Base-by-base conservation (phyloP, 345 rosid species). In the Excoecaria agallocha region DNA sequence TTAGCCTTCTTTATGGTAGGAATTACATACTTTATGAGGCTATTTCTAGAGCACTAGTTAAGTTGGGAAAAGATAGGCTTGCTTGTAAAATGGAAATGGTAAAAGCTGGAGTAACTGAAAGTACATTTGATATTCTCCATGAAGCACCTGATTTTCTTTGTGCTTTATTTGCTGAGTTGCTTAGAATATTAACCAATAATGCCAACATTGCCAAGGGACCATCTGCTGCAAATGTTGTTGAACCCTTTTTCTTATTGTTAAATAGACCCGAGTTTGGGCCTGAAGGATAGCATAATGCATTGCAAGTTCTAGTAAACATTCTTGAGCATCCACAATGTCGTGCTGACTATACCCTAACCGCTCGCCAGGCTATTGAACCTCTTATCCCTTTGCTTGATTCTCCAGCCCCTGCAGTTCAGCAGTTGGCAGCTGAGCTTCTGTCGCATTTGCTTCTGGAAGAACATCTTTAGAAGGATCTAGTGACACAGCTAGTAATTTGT, bases 11-110 rank as follows among this genome's bases (percentile, higher is more conserved):
- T 51, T 86, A 86, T 78, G 98, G 99, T 62, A 89, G 80, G 79
- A 93, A 87, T 79, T 93, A 81, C 82, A 83, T 87, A 85, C 97
- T 96, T 83, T 98, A 93, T 74, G 99, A 96, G 82, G 93, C 97
- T 66, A 89, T 91, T 76, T 93, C 99, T 35, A 86, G 98, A 82
- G 97, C 95, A 67, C 89, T 96, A 25, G 98, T 96, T 80, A 91
- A 93, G 91, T 70, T 96, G 81, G 99, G 99, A 56, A 96, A 96
- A 84, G 98, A 96, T 82, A 90, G 99, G 77, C 98, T 97, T 73
- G 90, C 91, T 52, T 93, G 97, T 84, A 96, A 93, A 84, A 78
- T 93, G 86, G 98, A 91, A 84, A 96, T 96, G 98, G 99, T 93
- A 74, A 96, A 91, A 89, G 91, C 97, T 74, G 98, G 99, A 65